Conservation (phyloP, 2,329 filamentous ascomycete genomes). For the Aspergillus glaucus region DNA sequence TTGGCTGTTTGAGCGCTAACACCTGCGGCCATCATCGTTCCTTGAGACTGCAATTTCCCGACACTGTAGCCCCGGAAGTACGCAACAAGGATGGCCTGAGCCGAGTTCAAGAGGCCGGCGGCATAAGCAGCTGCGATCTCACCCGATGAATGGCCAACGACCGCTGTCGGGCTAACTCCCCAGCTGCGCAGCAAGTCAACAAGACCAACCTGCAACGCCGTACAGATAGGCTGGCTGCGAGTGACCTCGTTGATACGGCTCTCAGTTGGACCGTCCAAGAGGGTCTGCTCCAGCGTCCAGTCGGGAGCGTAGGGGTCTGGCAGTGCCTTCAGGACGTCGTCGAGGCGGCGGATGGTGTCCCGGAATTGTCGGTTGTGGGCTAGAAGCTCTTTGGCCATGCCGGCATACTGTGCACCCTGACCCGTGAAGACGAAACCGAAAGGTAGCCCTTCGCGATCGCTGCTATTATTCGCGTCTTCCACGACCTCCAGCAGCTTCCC, state of each 20-base stretch:
- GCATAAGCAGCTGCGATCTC: conserved; percentile 23
- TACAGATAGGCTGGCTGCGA: conserved; percentile 17
- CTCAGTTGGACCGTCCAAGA: background rate
- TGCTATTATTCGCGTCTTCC: conserved; percentile 1
- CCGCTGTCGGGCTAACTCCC: conserved; percentile 8
- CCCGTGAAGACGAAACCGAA: conserved; percentile 22
- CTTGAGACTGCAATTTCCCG: background rate
- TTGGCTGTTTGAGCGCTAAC: background rate
- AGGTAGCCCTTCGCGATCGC: background rate
- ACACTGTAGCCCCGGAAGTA: background rate
- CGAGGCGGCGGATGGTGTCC: background rate
- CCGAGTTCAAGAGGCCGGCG: conserved; percentile 3
- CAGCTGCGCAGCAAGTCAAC: conserved; percentile 10
- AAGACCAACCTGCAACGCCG: conserved; percentile 20
- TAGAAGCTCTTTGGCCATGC: conserved; percentile 17
- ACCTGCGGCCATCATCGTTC: background rate
- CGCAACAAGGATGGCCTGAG: background rate
- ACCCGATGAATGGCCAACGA: conserved; percentile 19
- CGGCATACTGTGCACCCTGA: conserved; percentile 27
- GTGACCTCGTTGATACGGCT: conserved; percentile 8
- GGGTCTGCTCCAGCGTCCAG: background rate
- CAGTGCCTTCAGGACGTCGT: background rate
- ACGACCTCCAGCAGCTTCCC: no score
- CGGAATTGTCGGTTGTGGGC: background rate
- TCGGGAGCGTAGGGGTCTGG: background rate